Percentiles rank a stretch among this genome's conserved stretches.
phyloP scores from a whole-genome alignment of 805 yeast genomes.

The Saccharomyces cerevisiae region DNA sequence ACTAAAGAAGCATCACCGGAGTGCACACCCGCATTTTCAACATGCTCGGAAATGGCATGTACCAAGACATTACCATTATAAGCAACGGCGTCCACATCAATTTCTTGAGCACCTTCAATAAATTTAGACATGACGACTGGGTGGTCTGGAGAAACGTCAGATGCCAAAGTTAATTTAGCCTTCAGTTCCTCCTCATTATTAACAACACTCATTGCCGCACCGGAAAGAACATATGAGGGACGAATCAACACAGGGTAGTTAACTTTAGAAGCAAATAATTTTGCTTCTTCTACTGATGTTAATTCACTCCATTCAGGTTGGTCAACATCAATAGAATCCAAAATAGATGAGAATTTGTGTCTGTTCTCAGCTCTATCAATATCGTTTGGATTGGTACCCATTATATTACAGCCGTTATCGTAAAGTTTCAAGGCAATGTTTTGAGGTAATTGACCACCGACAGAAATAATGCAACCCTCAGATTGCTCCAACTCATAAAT shows the following conservation, averaged over 20 bases:
- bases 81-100: constrained; percentile 96
- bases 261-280: constrained; percentile 72
- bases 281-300: constrained; percentile 78
- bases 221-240: constrained; percentile 94
- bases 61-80: constrained; percentile 78
- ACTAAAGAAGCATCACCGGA: constrained; percentile 97
- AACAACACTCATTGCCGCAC: constrained; percentile 98
- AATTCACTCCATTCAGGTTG: constrained; percentile 98
- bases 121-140: constrained; percentile 97
- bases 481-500: constrained; percentile 89
- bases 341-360: constrained; percentile 90
- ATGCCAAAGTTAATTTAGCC: constrained; percentile 74
- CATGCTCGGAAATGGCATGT: constrained; percentile 95
- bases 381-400: constrained; percentile 91
- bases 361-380: constrained; percentile 98
- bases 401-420: constrained; percentile 71
- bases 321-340: constrained; percentile 87
- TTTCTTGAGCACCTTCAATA: constrained; percentile 92
- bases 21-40: constrained; percentile 97
- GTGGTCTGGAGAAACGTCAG: constrained; percentile 89
- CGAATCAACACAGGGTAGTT: constrained; percentile 94
- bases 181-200: constrained; percentile 71
- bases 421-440: constrained; percentile 86
- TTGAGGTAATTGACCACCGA: constrained; percentile 97
- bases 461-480: constrained; percentile 87